Evolutionary conservation across 768 basidiomycete species (phyloP).

Genomic region (Agaricus sinodeliciosus): DNA sequence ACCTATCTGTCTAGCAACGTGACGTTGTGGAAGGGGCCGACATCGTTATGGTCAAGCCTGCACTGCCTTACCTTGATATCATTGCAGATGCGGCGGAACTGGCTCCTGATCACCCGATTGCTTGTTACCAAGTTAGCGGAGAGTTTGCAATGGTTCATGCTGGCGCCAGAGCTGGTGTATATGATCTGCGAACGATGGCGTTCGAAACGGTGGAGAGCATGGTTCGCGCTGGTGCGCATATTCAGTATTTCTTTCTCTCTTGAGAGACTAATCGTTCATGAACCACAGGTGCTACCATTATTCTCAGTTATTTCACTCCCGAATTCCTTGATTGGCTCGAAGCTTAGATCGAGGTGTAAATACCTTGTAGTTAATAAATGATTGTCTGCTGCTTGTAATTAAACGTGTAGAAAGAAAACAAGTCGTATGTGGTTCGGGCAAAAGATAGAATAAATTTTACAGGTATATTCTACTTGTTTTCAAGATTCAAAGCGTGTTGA

Average conservation of each 20-base stretch:
- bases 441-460: no score
- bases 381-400: no score
- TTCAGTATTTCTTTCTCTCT: neutral
- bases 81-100: slow-evolving; percentile 82
- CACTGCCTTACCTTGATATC: slow-evolving; percentile 94
- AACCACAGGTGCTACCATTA: slow-evolving; percentile 70
- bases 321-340: slow-evolving; percentile 86
- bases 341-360: neutral
- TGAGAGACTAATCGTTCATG: neutral
- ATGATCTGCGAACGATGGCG: slow-evolving; percentile 86
- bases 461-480: no score
- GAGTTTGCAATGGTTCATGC: slow-evolving; percentile 98
- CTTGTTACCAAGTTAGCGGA: slow-evolving; percentile 95
- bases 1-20: slow-evolving; percentile 51
- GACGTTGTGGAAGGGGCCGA: slow-evolving; percentile 92
- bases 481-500: no score
- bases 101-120: slow-evolving; percentile 84
- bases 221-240: slow-evolving; percentile 75
- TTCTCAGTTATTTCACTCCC: slow-evolving; percentile 94
- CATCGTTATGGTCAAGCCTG: slow-evolving; percentile 98
- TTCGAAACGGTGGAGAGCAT: slow-evolving; percentile 91
- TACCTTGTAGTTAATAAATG: neutral
- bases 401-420: no score
- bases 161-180: slow-evolving; percentile 90
- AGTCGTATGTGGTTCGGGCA: no score